A percentile compares a stretch with the other conserved stretches of the same genome.
phyloP scores from a whole-genome alignment of 805 yeast genomes.

The Candida manassasensis region DNA sequence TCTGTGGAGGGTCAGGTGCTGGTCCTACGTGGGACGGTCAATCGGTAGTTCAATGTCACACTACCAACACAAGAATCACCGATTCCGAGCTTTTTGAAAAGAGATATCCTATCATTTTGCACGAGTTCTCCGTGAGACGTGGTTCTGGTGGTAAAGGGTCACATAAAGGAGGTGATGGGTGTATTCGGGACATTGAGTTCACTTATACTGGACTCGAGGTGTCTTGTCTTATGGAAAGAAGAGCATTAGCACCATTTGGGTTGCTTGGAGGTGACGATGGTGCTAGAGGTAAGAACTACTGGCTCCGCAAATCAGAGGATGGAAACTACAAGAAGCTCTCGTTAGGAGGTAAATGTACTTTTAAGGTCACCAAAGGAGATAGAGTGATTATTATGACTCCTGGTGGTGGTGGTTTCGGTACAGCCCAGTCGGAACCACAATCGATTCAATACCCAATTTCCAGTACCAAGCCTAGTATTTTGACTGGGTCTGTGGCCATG shows the following conservation, averaged over 20 bases:
- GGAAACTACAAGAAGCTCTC: constrained; percentile 18
- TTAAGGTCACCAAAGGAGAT: constrained; percentile 34
- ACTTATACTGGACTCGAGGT: constrained; percentile 44
- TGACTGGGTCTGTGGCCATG: constrained; percentile 36
- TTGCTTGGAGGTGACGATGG: constrained; percentile 80
- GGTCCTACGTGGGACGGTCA: constrained; percentile 83
- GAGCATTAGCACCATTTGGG: constrained; percentile 84
- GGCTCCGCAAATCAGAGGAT: constrained; percentile 23
- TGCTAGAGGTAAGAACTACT: constrained; percentile 50
- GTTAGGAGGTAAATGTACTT: constrained; percentile 32
- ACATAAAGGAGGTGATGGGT: constrained; percentile 81
- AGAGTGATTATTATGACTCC: constrained; percentile 37
- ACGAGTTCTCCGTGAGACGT: constrained; percentile 62
- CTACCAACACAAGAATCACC: constrained; percentile 91
- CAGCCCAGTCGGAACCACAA: background rate
- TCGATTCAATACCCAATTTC: constrained; percentile 19
- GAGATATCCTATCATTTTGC: constrained; percentile 77
- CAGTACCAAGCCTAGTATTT: constrained; percentile 19
- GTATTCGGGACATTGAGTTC: constrained; percentile 79
- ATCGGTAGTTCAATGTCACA: constrained; percentile 87
- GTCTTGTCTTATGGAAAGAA: constrained; percentile 80
- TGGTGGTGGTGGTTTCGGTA: constrained; percentile 44
- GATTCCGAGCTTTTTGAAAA: constrained; percentile 87
- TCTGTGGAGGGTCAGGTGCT: constrained; percentile 96
- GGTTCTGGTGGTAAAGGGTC: constrained; percentile 80